Conservation (phyloP, 257 asterid genomes). For the Scutellaria barbata region DNA sequence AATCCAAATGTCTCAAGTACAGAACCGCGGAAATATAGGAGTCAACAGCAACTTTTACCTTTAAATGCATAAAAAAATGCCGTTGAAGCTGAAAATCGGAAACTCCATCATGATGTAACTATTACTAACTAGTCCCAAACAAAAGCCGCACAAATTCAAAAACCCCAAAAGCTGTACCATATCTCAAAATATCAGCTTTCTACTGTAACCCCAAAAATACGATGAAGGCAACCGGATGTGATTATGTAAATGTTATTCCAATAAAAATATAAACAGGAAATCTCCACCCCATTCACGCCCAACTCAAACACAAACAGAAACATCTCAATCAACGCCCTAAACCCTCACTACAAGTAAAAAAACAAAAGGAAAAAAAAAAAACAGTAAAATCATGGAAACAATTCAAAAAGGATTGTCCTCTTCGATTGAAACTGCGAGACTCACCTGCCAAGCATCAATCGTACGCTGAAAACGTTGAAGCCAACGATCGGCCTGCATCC, state of each 20-base stretch:
- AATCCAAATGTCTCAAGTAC: slow-evolving; percentile 3
- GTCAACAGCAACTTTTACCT: slow-evolving; percentile 18
- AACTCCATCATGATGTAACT: slow-evolving; percentile 21
- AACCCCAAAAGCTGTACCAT: slow-evolving; percentile 15
- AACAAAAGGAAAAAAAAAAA: background rate
- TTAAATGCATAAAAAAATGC: slow-evolving; percentile 13
- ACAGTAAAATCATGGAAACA: slow-evolving; percentile 21
- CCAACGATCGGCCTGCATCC: slow-evolving; percentile 99
- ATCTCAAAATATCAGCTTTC: slow-evolving; percentile 30
- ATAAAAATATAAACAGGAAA: slow-evolving; percentile 1
- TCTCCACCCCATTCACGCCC: slow-evolving; percentile 25
- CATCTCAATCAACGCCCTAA: slow-evolving; percentile 29
- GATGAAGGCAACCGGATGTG: slow-evolving; percentile 25
- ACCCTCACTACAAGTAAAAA: slow-evolving; percentile 30
- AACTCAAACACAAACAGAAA: slow-evolving; percentile 20
- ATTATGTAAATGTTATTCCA: slow-evolving; percentile 24
- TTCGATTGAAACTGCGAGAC: slow-evolving; percentile 5
- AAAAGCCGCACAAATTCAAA: slow-evolving; percentile 24
- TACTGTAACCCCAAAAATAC: slow-evolving; percentile 17
- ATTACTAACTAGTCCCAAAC: slow-evolving; percentile 23
- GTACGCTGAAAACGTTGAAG: slow-evolving; percentile 95
- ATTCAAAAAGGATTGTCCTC: background rate
- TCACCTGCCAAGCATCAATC: slow-evolving; percentile 99
- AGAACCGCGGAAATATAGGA: background rate
- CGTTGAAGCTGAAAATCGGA: slow-evolving; percentile 12